A percentile compares a stretch with the other conserved stretches of the same genome.
phyloP scores from a whole-genome alignment of 305 asterid genomes.

The Ruellia speciosa region DNA sequence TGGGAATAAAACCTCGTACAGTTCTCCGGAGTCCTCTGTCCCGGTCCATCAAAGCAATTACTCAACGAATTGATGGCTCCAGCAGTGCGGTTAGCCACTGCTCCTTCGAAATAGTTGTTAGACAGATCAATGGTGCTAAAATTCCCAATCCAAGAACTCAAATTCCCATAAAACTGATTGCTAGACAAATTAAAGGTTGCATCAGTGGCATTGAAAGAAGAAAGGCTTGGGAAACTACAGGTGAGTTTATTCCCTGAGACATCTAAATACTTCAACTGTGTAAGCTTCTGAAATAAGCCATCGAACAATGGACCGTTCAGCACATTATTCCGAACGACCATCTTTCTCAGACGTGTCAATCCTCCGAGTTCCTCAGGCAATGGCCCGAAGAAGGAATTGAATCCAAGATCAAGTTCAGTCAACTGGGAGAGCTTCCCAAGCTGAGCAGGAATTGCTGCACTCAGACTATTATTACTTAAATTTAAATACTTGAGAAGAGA shows the following conservation, averaged over 20 bases:
- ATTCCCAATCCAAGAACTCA: constrained; percentile 23
- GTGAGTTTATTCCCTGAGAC: constrained; percentile 29
- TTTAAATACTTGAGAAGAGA: constrained; percentile 33
- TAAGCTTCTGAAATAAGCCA: constrained; percentile 24
- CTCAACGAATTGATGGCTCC: constrained; percentile 14
- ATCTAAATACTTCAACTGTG: constrained; percentile 25
- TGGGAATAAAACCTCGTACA: constrained; percentile 42
- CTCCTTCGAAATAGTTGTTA: constrained; percentile 48
- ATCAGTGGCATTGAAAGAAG: constrained; percentile 20
- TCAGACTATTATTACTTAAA: constrained; percentile 47
- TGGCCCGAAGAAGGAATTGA: constrained; percentile 41
- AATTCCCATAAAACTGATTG: constrained; percentile 56
- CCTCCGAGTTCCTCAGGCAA: constrained; percentile 37
- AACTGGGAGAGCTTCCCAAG: constrained; percentile 44
- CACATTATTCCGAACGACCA: constrained; percentile 39
- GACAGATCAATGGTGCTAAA: constrained; percentile 38
- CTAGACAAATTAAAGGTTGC: constrained; percentile 47
- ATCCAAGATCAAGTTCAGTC: constrained; percentile 47
- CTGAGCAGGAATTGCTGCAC: constrained; percentile 43
- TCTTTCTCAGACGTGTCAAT: constrained; percentile 33
- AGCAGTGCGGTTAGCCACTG: constrained; percentile 22
- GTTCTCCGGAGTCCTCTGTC: constrained; percentile 33
- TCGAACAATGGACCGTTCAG: constrained; percentile 33
- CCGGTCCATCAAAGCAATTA: constrained; percentile 37
- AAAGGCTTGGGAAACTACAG: constrained; percentile 30